Evolutionary conservation across 495 filamentous ascomycete species (phyloP).

Genomic region (Darksidea phi): DNA sequence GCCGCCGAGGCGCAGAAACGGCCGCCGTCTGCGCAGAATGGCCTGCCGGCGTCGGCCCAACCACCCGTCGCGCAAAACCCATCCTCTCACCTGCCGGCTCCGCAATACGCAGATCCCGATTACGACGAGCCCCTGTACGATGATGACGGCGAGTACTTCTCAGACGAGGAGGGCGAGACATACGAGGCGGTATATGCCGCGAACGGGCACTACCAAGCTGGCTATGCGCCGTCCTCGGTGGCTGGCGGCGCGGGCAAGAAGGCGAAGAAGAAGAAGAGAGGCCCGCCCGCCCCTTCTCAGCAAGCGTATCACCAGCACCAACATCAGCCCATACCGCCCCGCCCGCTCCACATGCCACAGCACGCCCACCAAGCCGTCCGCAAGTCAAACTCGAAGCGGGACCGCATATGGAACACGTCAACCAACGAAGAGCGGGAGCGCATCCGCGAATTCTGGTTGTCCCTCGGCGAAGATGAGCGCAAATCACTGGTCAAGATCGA

Average conservation of each 20-base stretch:
- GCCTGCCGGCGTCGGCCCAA: conserved; percentile 24
- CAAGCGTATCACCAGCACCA: conserved; percentile 28
- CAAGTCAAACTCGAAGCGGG: conserved; percentile 48
- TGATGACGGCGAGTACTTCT: conserved; percentile 48
- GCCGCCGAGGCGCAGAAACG: conserved; percentile 59
- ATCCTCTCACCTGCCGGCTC: conserved; percentile 10
- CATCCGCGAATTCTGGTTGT: conserved; percentile 98
- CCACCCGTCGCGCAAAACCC: conserved; percentile 6
- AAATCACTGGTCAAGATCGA: conserved; percentile 95
- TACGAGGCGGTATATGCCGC: conserved; percentile 25
- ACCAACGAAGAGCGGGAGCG: conserved; percentile 90
- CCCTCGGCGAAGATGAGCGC: conserved; percentile 89
- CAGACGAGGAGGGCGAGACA: conserved; percentile 43
- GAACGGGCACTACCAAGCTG: conserved; percentile 34
- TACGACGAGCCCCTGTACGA: conserved; percentile 42
- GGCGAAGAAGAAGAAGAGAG: conserved; percentile 65
- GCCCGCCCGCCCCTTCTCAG: conserved; percentile 38
- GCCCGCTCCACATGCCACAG: conserved; percentile 39
- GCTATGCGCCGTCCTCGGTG: conserved; percentile 6
- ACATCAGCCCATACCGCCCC: conserved; percentile 13
- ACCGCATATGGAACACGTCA: conserved; percentile 96
- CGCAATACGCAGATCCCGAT: conserved; percentile 40
- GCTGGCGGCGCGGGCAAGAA: conserved; percentile 50
- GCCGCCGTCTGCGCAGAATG: conserved; percentile 29
- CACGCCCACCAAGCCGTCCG: conserved; percentile 29